A percentile compares a stretch with the other conserved stretches of the same genome.
phyloP scores from a whole-genome alignment of 306 rosid species.

The Nissolia schottii region DNA sequence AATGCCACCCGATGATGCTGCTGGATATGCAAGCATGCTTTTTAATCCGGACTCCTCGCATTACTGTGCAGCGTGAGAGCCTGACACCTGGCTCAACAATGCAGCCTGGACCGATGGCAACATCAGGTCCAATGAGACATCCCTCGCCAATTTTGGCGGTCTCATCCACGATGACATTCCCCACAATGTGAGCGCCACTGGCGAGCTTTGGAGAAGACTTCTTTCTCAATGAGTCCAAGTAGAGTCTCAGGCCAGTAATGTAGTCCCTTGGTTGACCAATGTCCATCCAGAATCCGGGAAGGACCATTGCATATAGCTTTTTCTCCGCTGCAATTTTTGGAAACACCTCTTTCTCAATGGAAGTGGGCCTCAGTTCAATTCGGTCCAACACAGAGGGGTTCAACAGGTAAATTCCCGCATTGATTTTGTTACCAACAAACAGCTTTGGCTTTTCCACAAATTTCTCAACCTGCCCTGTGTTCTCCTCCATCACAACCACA shows the following conservation, averaged over 20 bases:
- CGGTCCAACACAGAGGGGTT: constrained; percentile 86
- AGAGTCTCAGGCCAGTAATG: constrained; percentile 85
- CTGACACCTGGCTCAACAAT: constrained; percentile 85
- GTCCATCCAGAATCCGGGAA: constrained; percentile 99
- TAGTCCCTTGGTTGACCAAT: constrained; percentile 98
- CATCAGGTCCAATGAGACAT: constrained; percentile 94
- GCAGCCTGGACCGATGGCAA: constrained; percentile 95
- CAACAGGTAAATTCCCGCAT: constrained; percentile 93
- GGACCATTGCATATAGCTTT: constrained; percentile 91
- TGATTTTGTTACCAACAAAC: constrained; percentile 97
- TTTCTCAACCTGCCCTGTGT: constrained; percentile 84
- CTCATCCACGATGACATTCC: constrained; percentile 86
- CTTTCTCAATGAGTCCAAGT: constrained; percentile 77
- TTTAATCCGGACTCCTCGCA: constrained; percentile 85
- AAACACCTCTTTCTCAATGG: constrained; percentile 98
- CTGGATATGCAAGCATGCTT: constrained; percentile 91
- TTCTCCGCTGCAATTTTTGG: constrained; percentile 85
- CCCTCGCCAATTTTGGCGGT: constrained; percentile 90
- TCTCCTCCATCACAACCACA: constrained; percentile 88
- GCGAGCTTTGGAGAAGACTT: constrained; percentile 74
- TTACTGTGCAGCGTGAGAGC: constrained; percentile 87
- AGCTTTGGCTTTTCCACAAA: constrained; percentile 96
- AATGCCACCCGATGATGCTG: constrained; percentile 95
- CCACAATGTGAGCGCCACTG: constrained; percentile 67
- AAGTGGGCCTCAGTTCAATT: constrained; percentile 89